A percentile compares a stretch with the other conserved stretches of the same genome.
Evolutionary conservation across 805 yeast genomes (phyloP).

Genomic region (Saturnispora zaruensis): DNA sequence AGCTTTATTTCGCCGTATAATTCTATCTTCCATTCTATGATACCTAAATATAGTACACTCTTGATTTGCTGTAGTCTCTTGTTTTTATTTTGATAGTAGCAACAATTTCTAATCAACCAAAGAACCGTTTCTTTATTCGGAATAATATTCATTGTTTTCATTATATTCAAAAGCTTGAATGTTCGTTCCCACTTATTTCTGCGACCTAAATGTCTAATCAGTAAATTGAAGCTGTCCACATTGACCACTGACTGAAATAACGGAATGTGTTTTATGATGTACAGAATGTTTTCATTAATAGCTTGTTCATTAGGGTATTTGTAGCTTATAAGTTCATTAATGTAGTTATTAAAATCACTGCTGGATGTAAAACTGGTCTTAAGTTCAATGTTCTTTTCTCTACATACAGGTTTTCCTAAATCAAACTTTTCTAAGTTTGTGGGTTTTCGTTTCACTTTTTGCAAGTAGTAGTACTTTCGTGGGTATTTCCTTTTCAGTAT

Average conservation of each 20-base stretch:
- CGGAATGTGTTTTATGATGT: not conserved
- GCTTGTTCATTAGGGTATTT: not conserved
- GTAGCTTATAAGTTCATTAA: not conserved
- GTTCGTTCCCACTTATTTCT: conserved; percentile 2
- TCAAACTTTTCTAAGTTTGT: conserved; percentile 2
- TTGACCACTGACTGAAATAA: not conserved
- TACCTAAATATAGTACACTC: not conserved
- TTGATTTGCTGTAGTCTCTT: not conserved
- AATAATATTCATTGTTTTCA: not conserved
- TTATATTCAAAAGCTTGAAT: not conserved
- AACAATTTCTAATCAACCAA: conserved; percentile 5
- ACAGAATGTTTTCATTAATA: not conserved
- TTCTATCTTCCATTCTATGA: conserved; percentile 3
- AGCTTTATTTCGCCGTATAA: conserved; percentile 2
- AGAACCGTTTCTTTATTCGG: conserved; percentile 2
- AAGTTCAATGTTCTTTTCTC: not conserved
- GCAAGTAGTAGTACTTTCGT: not conserved
- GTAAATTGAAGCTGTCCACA: not conserved
- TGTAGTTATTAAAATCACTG: not conserved
- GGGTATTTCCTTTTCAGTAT: not conserved
- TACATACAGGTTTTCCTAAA: not conserved
- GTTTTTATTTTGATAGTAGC: not conserved
- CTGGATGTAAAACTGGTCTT: not conserved
- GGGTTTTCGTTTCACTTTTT: not conserved
- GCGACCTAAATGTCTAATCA: conserved; percentile 1